Base-by-base conservation (phyloP, 1,139 yeast species). In the Taphrina confusa region DNA sequence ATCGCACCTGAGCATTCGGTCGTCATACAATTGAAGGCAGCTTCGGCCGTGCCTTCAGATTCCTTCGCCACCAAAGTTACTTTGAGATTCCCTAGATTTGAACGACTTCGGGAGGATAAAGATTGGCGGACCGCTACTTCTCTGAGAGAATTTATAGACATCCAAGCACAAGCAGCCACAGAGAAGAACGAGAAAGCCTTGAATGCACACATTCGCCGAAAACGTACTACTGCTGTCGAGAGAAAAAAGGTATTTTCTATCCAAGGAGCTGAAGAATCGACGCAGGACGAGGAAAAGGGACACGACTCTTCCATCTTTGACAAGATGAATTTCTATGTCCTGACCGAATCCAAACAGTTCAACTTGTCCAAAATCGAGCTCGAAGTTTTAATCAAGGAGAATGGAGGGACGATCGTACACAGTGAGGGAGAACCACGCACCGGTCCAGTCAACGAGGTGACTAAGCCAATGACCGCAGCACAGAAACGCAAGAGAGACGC, bases 21-120 rank as follows among this genome's bases (percentile, higher is more conserved):
- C 1, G 94, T 91, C 0, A 70, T 92, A n/a, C 95, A 90, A 69
- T 82, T 91, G 8, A 88, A 87, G 69, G 95, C 96, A 0, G 76
- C 96, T 40, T 84, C 91, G 4, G 77, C 89, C 12, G 74, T 62
- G 16, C 75, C 65, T 71, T 80, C 60, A 69, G 78, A 37, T 61
- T 74, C n/a, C 52, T 90, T 82, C 68, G 83, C 83, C 1, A 82
- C 84, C 0, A 86, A 84, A 0, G 77, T 85, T 3, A 87, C 96
- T 0, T 74, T 92, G 25, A 81, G 89, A 65, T 86, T 87, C 66
- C 87, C 92, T 0, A 83, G 89, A 69, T 86, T 91, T 68, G 76
- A 85, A 50, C 68, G 79, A 6, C 75, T 91, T 0, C 72, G 97
- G 51, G 77, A 78, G 1, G 97, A 92, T 69, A 89, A 88, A 67